Conservation (phyloP, 306 rosid genomes). For the Amphicarpaea edgeworthii region DNA sequence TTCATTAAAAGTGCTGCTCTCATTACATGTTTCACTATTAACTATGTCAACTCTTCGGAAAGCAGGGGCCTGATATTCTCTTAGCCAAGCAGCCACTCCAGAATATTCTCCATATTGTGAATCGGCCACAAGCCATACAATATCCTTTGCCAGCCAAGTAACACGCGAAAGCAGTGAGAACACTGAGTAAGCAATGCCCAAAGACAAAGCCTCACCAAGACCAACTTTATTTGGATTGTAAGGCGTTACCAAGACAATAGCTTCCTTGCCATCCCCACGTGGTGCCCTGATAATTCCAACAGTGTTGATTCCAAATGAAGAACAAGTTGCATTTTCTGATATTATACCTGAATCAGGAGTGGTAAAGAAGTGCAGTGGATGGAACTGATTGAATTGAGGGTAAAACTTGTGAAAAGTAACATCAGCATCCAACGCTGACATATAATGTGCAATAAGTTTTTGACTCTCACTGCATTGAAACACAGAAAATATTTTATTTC, state of each 20-base stretch:
- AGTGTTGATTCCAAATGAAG: conserved; percentile 69
- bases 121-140: conserved; percentile 91
- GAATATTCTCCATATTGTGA: conserved; percentile 83
- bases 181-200: conserved; percentile 87
- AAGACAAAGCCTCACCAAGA: conserved; percentile 72
- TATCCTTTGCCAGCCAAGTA: conserved; percentile 95
- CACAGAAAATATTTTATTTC: conserved; percentile 22
- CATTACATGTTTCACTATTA: conserved; percentile 65
- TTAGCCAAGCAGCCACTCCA: conserved; percentile 85
- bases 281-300: conserved; percentile 95
- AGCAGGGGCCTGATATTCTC: conserved; percentile 83
- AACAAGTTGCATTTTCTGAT: conserved; percentile 69
- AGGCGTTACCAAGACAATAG: conserved; percentile 92
- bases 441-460: conserved; percentile 68
- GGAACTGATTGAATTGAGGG: conserved; percentile 66
- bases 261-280: conserved; percentile 97
- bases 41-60: conserved; percentile 50
- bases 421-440: conserved; percentile 82
- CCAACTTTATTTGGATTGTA: conserved; percentile 63
- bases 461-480: conserved; percentile 70
- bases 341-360: conserved; percentile 66
- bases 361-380: conserved; percentile 83
- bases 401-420: conserved; percentile 81
- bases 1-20: conserved; percentile 44
- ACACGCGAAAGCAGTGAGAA: conserved; percentile 85